phyloP scores from a whole-genome alignment of 306 rosid species.

The Glycine tomentella region DNA sequence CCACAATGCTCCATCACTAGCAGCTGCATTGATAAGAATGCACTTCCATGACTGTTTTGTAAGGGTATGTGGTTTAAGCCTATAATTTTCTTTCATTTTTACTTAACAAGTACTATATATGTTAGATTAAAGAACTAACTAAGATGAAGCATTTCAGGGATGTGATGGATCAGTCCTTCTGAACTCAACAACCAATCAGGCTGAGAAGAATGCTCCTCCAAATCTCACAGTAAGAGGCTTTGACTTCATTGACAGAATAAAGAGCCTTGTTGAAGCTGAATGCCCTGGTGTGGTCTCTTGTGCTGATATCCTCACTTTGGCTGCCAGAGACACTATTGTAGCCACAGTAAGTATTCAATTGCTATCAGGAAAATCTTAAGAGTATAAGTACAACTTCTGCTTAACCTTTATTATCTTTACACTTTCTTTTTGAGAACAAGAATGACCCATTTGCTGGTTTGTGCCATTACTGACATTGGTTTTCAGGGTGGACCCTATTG shows the following conservation, averaged over 20 bases:
- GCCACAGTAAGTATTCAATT: conserved; percentile 63
- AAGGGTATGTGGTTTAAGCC: neutral
- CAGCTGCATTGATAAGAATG: too few relatives aligned
- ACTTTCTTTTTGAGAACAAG: neutral
- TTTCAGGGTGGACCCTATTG: conserved; percentile 93
- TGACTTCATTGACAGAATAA: conserved; percentile 81
- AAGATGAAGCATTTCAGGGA: conserved; percentile 60
- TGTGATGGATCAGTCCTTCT: conserved; percentile 89
- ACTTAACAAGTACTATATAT: neutral
- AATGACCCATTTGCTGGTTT: neutral
- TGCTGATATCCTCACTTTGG: conserved; percentile 75
- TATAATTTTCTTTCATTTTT: neutral
- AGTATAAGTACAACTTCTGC: neutral
- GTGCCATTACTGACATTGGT: conserved; percentile 21
- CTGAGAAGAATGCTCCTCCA: conserved; percentile 72
- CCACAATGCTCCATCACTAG: too few relatives aligned
- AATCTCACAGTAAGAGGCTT: conserved; percentile 88
- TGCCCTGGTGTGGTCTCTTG: conserved; percentile 92
- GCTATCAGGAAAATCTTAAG: neutral
- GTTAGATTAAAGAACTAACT: conserved; percentile 2
- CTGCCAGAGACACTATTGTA: conserved; percentile 80
- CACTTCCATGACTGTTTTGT: too few relatives aligned
- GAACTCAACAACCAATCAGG: conserved; percentile 71
- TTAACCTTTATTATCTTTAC: neutral
- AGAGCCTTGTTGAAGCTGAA: conserved; percentile 81